These are phyloP conservation scores for Orobanche coerulescens DNA, from an alignment of 257 asterid genomes.

Conservation along the genomic window DNA sequence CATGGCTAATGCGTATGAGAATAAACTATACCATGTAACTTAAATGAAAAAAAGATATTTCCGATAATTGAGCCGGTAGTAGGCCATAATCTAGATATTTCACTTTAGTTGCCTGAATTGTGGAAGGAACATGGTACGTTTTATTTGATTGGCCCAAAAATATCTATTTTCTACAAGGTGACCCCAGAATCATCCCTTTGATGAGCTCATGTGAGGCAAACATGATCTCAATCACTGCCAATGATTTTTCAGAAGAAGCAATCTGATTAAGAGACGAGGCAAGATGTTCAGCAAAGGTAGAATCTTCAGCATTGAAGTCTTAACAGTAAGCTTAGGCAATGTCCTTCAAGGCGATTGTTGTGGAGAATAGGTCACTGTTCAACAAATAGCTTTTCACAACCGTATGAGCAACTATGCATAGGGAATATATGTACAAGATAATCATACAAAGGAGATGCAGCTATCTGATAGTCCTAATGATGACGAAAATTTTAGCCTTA, in stretches of 20 bases:
- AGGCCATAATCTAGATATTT: too few species aligned
- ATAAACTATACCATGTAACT: neutral
- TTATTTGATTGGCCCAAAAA: neutral
- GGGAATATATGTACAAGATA: neutral
- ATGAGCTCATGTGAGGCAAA: neutral
- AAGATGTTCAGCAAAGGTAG: too few species aligned
- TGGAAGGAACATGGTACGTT: neutral
- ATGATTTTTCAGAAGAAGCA: neutral
- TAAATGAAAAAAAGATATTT: neutral
- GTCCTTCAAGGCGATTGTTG: neutral
- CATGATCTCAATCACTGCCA: neutral
- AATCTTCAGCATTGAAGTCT: too few species aligned
- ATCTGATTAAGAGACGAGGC: neutral
- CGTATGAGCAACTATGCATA: neutral
- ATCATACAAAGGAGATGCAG: neutral
- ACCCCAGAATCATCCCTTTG: neutral
- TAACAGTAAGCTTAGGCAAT: neutral
- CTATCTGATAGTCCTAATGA: neutral
- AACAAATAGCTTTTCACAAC: neutral
- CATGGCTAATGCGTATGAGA: neutral
- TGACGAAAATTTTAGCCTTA: neutral
- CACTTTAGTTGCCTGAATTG: neutral
- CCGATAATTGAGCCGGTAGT: too few species aligned
- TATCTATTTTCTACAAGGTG: neutral
- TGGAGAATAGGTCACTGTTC: neutral